Base-by-base conservation (phyloP, 495 filamentous ascomycete species). In the Melanomma pulvis-pyrius region DNA sequence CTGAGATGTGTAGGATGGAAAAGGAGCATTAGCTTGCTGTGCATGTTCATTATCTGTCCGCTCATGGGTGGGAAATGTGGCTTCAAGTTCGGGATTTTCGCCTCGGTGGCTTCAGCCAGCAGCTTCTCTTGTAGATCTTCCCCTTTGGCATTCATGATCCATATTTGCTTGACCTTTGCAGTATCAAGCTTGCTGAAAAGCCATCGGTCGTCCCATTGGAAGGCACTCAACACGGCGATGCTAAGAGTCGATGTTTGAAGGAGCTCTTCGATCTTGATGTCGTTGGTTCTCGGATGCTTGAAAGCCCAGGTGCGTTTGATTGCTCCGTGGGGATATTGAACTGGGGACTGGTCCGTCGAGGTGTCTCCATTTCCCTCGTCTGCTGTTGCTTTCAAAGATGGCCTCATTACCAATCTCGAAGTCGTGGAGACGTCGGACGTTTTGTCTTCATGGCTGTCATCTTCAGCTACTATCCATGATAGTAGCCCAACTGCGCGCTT, bases 181-280 rank as follows among this genome's bases (percentile, higher is more conserved):
- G 74, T 69, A 30, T 88, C 77, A 8, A 91, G 62, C 70, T 92
- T 92, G 0, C 71, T 73, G 12, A 87, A 80, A 3, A 92, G 61
- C 90, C 90, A 93, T 11, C 87, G 81, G 19, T 87, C 82, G 69
- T 97, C 90, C 88, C 91, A 92, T 69, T 93, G 83, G 63, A 89
- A 98, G 1, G 93, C 89, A 67, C 92, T 94, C 2, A 98, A 76
- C 0, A 98, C 83, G 0, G 92, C 94, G 22, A 91, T 79, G 21
- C 88, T 78, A 0, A 97, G 81, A 36, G 88, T 82, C 5, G 82
- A 74, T 44, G 83, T 84, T 73, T 96, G 89, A 0, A 98, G 75
- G 1, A 97, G 87, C 71, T 98, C 94, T 73, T 97, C 92, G 44
- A 98, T 86, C 68, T 87, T 96, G 71, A 98, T 92, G 59, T 96